A percentile compares a stretch with the other conserved stretches of the same genome.
phyloP scores from a whole-genome alignment of 1,284 basidiomycete species.

The Tilletia indica region DNA sequence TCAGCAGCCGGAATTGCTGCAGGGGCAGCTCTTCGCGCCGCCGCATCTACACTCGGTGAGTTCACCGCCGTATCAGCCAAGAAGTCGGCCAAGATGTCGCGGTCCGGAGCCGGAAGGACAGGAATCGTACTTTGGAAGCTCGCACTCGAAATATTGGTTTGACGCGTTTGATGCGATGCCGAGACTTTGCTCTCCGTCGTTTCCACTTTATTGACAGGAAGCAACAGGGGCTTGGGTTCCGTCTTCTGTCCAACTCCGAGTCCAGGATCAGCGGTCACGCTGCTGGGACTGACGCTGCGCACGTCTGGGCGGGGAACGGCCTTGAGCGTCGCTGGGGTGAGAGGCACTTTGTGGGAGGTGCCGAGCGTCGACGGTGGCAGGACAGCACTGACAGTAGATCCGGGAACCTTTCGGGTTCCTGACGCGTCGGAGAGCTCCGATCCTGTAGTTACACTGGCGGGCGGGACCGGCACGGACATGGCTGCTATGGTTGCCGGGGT shows the following conservation, averaged over 20 bases:
- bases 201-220: background rate
- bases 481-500: background rate
- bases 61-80: no score
- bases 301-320: background rate
- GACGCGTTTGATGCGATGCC: slow-evolving; percentile 7
- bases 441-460: no score
- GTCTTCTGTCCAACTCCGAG: background rate
- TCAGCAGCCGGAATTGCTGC: slow-evolving; percentile 17
- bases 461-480: no score
- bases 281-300: slow-evolving; percentile 7
- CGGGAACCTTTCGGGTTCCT: background rate
- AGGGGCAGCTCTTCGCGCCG: background rate
- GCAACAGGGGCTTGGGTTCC: background rate
- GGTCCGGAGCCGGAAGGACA: background rate
- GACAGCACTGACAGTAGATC: background rate
- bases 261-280: slow-evolving; percentile 18
- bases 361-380: background rate
- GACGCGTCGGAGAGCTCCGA: background rate
- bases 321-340: slow-evolving; percentile 11
- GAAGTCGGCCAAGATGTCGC: background rate
- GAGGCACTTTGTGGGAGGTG: background rate
- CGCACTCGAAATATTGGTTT: slow-evolving; percentile 33
- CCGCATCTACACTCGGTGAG: no score
- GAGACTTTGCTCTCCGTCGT: background rate
- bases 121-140: slow-evolving; percentile 35